These are phyloP conservation scores for Trichoderma sp. DNA, from an alignment of 2,329 filamentous ascomycete genomes.

Conservation along the genomic window DNA sequence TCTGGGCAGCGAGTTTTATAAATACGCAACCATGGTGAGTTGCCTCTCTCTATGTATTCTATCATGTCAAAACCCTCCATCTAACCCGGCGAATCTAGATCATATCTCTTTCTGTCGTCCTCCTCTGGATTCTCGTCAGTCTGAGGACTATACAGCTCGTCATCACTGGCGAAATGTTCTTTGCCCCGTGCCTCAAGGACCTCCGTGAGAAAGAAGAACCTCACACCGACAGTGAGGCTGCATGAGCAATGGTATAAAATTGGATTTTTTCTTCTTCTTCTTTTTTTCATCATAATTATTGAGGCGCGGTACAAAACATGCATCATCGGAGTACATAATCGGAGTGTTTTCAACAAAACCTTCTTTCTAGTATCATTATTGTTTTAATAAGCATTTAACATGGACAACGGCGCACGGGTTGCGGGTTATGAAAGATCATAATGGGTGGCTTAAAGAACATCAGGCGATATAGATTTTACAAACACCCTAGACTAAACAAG, in stretches of 20 bases:
- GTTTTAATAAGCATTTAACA: background rate
- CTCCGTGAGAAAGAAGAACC: constrained; percentile 33
- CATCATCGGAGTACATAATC: background rate
- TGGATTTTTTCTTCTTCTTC: background rate
- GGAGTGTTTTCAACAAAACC: background rate
- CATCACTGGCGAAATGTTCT: constrained; percentile 42
- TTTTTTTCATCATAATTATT: background rate
- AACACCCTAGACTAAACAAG: background rate
- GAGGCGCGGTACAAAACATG: background rate
- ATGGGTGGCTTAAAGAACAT: background rate
- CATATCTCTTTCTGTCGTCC: constrained; percentile 39
- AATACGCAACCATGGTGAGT: constrained; percentile 37
- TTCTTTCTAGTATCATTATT: background rate
- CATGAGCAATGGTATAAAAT: background rate
- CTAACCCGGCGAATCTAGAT: constrained; percentile 29
- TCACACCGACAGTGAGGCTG: constrained; percentile 17
- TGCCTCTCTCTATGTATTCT: background rate
- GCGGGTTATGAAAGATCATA: background rate
- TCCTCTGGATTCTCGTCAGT: constrained; percentile 43
- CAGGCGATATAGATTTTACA: background rate
- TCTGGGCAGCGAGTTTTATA: constrained; percentile 44
- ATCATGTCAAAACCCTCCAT: background rate
- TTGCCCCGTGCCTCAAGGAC: constrained; percentile 43
- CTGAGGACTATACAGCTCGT: constrained; percentile 38
- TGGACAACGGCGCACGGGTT: background rate